Base-by-base conservation (phyloP, 805 yeast genomes). In the Yarrowia divulgata region DNA sequence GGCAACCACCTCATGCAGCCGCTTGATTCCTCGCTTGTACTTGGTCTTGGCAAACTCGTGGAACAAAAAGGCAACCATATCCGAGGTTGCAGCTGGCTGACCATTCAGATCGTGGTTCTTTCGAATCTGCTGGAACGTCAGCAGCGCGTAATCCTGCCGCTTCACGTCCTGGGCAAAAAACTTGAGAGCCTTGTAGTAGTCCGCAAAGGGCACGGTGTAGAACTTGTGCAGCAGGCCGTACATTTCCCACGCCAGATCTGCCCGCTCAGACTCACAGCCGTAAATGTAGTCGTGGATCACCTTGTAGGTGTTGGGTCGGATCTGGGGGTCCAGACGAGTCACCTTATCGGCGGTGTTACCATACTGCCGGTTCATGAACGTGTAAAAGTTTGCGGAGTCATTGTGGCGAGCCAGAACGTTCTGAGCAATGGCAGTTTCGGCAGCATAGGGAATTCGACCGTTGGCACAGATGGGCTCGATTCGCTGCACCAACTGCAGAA, bases 1-100 rank as follows among this genome's bases (percentile, higher is more conserved):
- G 69, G 89, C 87, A 75, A 88, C 78, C 58, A 84, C 82, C 68
- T 86, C 84, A 72, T 90, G 91, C 3, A 90, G 77, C 69, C 87
- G 89, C 62, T 81, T 81, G 18, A 90, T 86, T 0, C 94, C 95
- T 8, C 87, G 88, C 69, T 84, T 87, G 72, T 87, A 90, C 42
- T 82, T 77, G 67, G 80, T 79, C 62, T 82, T 81, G 1, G 92
- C 90, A 78, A 89, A 89, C 60, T 84, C 84, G 66, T 83, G 80
- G 75, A 90, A 87, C 32, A 90, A 76, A 72, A 84, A 84, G 68
- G 83, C 76, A 73, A 90, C 91, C 76, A 89, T 85, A 29, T 86
- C 88, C 57, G 81, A 80, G 19, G 77, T 77, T 1, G 88, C 88
- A 1, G 88, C 84, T 34, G 82, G 79, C 8, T 84, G 72, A 6